Evolutionary conservation across 2,329 filamentous ascomycete species (phyloP), one percentile per base, ranked within the genome.

Genomic region (Apiospora koreana): DNA sequence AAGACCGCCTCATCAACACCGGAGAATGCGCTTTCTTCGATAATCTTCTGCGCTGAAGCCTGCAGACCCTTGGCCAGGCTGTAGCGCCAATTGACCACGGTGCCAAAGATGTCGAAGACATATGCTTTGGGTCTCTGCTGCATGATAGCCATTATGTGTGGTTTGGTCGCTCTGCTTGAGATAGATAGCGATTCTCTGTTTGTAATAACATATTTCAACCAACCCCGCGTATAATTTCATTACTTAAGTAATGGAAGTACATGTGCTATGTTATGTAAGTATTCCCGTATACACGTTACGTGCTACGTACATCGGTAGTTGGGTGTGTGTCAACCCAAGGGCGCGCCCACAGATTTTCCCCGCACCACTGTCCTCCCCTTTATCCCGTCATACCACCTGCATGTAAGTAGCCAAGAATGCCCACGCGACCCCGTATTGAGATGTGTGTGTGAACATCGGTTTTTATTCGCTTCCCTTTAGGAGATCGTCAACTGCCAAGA

Each of bases 81-180:
- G 23, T 80, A 82, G 62, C 89, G 86, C 89, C 89, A 92, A 78
- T 91, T 84, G 65, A 91, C 89, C 73, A 89, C 88, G 5, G 89
- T 92, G 45, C 88, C 88, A 75, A 90, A 90, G 69, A 89, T 86
- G 76, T 89, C 88, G 76, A 89, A 89, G 69, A 88, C 81, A 38
- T 89, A 79, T 5, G 85, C 87, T 69, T 84, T 83, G 25, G 70
- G 70, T 62, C 35, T 54, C 46, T 50, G 28, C 31, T 62, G 31
- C 54, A 62, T 62, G 10, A 31, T 18, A 6, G 28, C 23, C 31
- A 31, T 31, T 28, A 2, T 25, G 6, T 21, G 8, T 21, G 5
- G 5, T 14, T 58, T n/a, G 7, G 31, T 62, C 48, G 48, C 25
- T 28, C 12, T 31, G 23, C 10, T 54, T 7, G 48, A 62, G 9